Evolutionary conservation across 179 eudicot species (phyloP).

Genomic region (Pouteria campechiana): DNA sequence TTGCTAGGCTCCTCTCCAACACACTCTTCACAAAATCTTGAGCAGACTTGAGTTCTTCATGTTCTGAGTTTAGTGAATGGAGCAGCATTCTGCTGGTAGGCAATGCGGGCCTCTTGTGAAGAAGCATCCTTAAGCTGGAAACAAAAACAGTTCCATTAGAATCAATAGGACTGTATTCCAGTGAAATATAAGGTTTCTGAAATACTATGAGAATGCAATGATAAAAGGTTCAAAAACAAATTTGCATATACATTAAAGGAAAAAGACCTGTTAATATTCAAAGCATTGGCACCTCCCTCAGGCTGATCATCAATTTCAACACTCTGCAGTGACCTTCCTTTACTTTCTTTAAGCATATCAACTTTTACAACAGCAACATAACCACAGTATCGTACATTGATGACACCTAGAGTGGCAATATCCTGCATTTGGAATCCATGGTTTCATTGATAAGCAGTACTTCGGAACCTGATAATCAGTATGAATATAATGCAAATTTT

Average conservation of each 20-base stretch:
- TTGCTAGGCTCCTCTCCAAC: conserved; percentile 58
- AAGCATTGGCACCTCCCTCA: conserved; percentile 98
- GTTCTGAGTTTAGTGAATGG: conserved; percentile 28
- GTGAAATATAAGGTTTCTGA: no score
- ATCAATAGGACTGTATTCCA: no score
- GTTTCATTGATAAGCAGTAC: not conserved
- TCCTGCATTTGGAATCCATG: conserved; percentile 48
- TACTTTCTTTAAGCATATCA: conserved; percentile 34
- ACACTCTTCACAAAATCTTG: conserved; percentile 58
- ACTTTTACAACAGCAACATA: conserved; percentile 79
- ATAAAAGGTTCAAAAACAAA: no score
- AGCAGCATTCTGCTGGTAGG: conserved; percentile 29
- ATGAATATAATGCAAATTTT: not conserved
- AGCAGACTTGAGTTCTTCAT: conserved; percentile 34
- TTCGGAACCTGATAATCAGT: not conserved
- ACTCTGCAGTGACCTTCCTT: conserved; percentile 28
- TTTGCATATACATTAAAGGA: no score
- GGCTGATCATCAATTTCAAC: conserved; percentile 69
- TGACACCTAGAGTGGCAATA: conserved; percentile 71
- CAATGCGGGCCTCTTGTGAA: conserved; percentile 50
- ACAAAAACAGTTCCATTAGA: conserved; percentile 1
- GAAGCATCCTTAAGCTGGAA: conserved; percentile 83
- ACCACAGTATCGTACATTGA: conserved; percentile 81
- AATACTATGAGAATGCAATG: no score
- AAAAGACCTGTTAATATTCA: conserved; percentile 89